A percentile compares a stretch with the other conserved stretches of the same genome.
Conservation (phyloP, 1,284 basidiomycete genomes). For the Ceratobasidium sp. region DNA sequence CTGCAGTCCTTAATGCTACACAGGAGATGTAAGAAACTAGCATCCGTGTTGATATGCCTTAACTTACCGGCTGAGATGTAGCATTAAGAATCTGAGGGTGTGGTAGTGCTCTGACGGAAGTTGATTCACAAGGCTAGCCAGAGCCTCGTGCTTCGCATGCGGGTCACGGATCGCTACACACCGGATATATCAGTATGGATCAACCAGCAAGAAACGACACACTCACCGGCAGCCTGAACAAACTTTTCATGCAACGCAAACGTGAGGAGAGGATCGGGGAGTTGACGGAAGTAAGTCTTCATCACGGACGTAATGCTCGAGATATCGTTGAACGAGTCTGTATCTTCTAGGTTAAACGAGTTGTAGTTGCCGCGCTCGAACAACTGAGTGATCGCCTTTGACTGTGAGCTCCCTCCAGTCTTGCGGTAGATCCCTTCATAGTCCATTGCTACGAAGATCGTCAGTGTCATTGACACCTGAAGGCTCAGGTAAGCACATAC, state of each 20-base stretch:
- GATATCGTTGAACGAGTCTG: conserved; percentile 95
- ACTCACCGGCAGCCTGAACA: conserved; percentile 75
- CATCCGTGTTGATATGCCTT: no score
- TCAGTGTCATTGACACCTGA: not conserved
- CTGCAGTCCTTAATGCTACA: conserved; percentile 76
- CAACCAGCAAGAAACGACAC: not conserved
- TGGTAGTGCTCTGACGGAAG: conserved; percentile 90
- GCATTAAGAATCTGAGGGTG: conserved; percentile 85
- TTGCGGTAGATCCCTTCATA: conserved; percentile 98
- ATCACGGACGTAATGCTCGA: conserved; percentile 96
- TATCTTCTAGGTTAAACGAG: conserved; percentile 89
- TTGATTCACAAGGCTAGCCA: conserved; percentile 79
- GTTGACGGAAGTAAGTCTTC: conserved; percentile 94
- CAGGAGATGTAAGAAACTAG: not conserved
- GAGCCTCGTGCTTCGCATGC: conserved; percentile 69
- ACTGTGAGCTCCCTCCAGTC: conserved; percentile 92
- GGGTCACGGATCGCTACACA: conserved; percentile 71
- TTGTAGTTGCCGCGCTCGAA: conserved; percentile 94
- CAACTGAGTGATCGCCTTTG: conserved; percentile 92
- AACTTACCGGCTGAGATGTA: conserved; percentile 84
- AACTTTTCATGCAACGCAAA: conserved; percentile 93
- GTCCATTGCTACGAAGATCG: conserved; percentile 73
- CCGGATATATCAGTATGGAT: conserved; percentile 22
- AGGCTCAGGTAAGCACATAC: conserved; percentile 62
- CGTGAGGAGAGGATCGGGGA: conserved; percentile 93